Percentiles rank a stretch among this genome's conserved stretches.
phyloP scores from a whole-genome alignment of 495 filamentous ascomycete species.

The Penicillium canariense region DNA sequence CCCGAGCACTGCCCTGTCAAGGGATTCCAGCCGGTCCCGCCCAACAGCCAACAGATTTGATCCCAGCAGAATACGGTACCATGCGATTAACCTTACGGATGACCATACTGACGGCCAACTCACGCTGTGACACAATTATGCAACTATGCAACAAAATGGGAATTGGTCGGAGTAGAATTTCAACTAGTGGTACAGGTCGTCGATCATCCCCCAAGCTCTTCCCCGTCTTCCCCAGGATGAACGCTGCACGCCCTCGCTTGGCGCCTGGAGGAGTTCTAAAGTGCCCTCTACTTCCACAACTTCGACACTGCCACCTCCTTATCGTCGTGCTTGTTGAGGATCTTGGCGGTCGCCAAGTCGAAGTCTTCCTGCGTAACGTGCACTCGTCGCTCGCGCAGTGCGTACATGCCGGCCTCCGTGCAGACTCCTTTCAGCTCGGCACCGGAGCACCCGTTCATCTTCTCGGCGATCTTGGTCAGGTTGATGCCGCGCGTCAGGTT shows the following conservation, averaged over 20 bases:
- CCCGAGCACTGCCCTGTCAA: not conserved
- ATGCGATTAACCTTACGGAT: too few relatives aligned
- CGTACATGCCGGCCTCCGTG: constrained; percentile 97
- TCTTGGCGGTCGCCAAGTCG: constrained; percentile 97
- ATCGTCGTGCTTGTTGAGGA: constrained; percentile 99
- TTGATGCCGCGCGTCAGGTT: constrained; percentile 98
- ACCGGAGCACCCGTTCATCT: constrained; percentile 98
- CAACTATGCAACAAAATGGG: not conserved
- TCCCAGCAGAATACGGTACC: not conserved
- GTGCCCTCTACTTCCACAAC: constrained; percentile 78
- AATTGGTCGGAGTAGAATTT: constrained; percentile 20
- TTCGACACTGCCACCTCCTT: constrained; percentile 90
- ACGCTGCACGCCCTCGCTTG: constrained; percentile 2
- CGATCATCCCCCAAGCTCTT: constrained; percentile 6
- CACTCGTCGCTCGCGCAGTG: constrained; percentile 87
- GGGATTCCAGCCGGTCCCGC: not conserved
- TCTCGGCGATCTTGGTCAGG: constrained; percentile 96
- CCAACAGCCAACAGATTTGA: not conserved
- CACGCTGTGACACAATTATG: constrained; percentile 11
- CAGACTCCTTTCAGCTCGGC: constrained; percentile 97
- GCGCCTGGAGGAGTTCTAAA: not conserved
- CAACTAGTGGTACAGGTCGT: constrained; percentile 32
- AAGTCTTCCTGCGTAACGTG: constrained; percentile 99
- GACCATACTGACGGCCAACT: not conserved
- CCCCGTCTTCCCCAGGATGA: not conserved